phyloP scores from a whole-genome alignment of 2,329 filamentous ascomycete genomes.

The Cordyceps cateniannulata region DNA sequence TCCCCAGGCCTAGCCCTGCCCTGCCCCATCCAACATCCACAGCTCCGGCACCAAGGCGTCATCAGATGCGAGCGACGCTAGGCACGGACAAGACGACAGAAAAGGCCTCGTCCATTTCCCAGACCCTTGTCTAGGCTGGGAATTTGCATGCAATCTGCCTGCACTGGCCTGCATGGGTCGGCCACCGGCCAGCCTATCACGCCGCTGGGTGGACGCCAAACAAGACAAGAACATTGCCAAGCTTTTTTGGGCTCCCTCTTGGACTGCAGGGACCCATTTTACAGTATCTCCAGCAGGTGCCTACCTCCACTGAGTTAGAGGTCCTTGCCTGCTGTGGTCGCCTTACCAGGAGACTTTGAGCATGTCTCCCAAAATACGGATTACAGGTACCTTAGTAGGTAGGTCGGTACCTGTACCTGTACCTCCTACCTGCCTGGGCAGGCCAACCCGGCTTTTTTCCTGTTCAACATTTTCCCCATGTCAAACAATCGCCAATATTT shows the following conservation, averaged over 20 bases:
- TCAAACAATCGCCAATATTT: no score
- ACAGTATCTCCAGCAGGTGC: background rate
- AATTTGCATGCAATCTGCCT: background rate
- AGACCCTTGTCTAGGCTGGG: conserved; percentile 8
- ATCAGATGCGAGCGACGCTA: background rate
- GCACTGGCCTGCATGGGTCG: background rate
- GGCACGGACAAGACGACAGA: conserved; percentile 6
- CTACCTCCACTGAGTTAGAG: background rate
- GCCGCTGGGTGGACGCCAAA: background rate
- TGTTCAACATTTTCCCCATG: no score
- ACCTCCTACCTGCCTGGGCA: no score
- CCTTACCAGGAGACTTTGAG: no score
- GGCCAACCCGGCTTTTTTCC: background rate
- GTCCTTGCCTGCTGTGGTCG: no score
- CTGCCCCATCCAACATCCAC: background rate
- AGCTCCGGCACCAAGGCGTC: conserved; percentile 1
- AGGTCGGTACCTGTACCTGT: background rate
- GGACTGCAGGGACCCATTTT: background rate
- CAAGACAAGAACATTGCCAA: conserved; percentile 11
- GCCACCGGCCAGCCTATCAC: background rate
- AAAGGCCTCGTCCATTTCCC: conserved; percentile 12
- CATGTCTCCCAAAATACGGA: no score
- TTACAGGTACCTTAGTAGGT: background rate
- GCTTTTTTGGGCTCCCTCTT: conserved; percentile 9
- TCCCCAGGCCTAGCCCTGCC: background rate